Evolutionary conservation across 208 protist genomes (phyloP).

Genomic region (Novymonas esmeraldas): DNA sequence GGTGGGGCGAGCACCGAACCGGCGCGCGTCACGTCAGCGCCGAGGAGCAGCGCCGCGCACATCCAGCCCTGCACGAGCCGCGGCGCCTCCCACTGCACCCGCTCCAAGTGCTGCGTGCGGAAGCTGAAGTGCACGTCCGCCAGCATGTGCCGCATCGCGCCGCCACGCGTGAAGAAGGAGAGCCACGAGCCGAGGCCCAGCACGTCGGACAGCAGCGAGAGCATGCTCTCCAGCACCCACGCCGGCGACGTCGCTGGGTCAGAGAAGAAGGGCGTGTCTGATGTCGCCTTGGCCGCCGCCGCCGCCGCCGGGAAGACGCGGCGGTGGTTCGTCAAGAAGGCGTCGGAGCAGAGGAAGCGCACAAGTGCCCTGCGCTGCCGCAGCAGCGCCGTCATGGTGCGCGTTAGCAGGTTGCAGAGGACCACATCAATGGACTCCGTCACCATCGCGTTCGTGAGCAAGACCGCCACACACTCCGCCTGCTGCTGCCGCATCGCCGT

Average conservation of each 20-base stretch:
- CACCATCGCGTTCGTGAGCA: slow-evolving; percentile 73
- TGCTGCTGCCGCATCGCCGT: slow-evolving; percentile 30
- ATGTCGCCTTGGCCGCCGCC: neutral
- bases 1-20: slow-evolving; percentile 29
- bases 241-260: slow-evolving; percentile 45
- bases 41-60: slow-evolving; percentile 50
- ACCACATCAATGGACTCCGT: slow-evolving; percentile 71
- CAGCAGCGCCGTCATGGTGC: slow-evolving; percentile 43
- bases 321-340: slow-evolving; percentile 42
- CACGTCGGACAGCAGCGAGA: slow-evolving; percentile 72
- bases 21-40: slow-evolving; percentile 37
- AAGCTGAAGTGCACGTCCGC: slow-evolving; percentile 47
- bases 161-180: slow-evolving; percentile 70
- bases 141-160: slow-evolving; percentile 61
- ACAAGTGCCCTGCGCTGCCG: slow-evolving; percentile 55
- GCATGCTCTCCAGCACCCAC: slow-evolving; percentile 71
- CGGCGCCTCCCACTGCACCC: slow-evolving; percentile 57
- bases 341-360: slow-evolving; percentile 46
- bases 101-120: slow-evolving; percentile 70
- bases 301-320: slow-evolving; percentile 33
- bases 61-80: slow-evolving; percentile 76
- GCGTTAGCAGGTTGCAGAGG: slow-evolving; percentile 53
- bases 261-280: slow-evolving; percentile 30
- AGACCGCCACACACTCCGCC: slow-evolving; percentile 48
- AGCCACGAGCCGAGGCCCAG: slow-evolving; percentile 64